These are phyloP conservation scores for Oryza officinalis DNA, from an alignment of 176 grass and related monocot genomes.

Conservation along the genomic window DNA sequence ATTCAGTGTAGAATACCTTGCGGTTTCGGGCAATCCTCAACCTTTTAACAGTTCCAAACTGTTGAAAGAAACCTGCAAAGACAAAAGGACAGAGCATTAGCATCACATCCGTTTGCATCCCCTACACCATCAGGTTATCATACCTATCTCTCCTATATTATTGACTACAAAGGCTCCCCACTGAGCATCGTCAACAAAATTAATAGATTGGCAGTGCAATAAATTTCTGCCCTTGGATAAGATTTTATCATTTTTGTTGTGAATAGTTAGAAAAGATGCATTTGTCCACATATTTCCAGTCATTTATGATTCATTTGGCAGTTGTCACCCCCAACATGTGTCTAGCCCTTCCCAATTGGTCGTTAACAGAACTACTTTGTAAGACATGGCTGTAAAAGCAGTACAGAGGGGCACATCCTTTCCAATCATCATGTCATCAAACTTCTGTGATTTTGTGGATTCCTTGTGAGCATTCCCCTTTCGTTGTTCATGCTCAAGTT, in stretches of 20 bases:
- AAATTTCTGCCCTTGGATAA: neutral
- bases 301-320: neutral
- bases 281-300: neutral
- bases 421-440: too few relatives aligned
- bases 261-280: too few relatives aligned
- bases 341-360: too few relatives aligned
- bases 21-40: conserved; percentile 72
- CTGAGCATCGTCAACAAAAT: neutral
- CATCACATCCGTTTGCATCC: neutral
- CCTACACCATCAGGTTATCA: neutral
- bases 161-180: neutral
- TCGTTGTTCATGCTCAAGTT: neutral
- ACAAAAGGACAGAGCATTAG: neutral
- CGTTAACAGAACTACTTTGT: too few relatives aligned
- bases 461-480: neutral
- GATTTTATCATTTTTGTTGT: too few relatives aligned
- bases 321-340: neutral
- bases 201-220: neutral
- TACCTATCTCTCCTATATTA: neutral
- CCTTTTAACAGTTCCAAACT: conserved; percentile 81
- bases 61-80: conserved; percentile 75
- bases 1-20: conserved; percentile 43
- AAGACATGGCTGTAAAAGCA: too few relatives aligned
- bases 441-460: neutral
- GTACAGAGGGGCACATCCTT: too few relatives aligned